A percentile compares a stretch with the other conserved stretches of the same genome.
phyloP scores from a whole-genome alignment of 1,139 yeast genomes.

The Kluyveromyces marxianus region DNA sequence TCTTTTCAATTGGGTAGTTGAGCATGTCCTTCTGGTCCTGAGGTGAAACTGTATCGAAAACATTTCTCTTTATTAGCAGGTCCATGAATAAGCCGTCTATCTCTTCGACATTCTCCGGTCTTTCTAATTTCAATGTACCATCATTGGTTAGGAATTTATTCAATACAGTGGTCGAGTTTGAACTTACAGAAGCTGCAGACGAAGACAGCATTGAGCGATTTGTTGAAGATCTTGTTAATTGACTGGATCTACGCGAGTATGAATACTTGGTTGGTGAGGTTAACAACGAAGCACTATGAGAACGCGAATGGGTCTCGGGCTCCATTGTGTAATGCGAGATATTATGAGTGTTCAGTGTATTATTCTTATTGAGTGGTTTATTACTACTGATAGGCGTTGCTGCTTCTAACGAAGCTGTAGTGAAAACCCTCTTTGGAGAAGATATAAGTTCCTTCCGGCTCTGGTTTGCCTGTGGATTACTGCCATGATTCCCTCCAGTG shows the following conservation, averaged over 20 bases:
- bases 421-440: conserved; percentile 16
- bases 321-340: conserved; percentile 23
- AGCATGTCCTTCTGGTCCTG: conserved; percentile 75
- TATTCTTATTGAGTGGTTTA: conserved; percentile 24
- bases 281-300: conserved; percentile 12
- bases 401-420: conserved; percentile 13
- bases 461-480: conserved; percentile 6
- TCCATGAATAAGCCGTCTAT: conserved; percentile 61
- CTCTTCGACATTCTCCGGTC: conserved; percentile 52
- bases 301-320: conserved; percentile 17
- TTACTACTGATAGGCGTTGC: conserved; percentile 8
- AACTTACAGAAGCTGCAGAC: conserved; percentile 15
- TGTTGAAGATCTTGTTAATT: conserved; percentile 2
- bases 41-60: conserved; percentile 65
- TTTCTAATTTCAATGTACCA: conserved; percentile 36
- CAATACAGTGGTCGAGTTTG: conserved; percentile 24
- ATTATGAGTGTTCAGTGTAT: conserved; percentile 24
- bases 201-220: conserved; percentile 1
- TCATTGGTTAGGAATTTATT: conserved; percentile 25
- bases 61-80: conserved; percentile 72
- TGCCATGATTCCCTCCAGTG: conserved; percentile 8
- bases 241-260: conserved; percentile 23
- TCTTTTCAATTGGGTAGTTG: conserved; percentile 66
- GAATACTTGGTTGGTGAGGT: conserved; percentile 24
- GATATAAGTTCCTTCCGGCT: conserved; percentile 13